Evolutionary conservation across 2,329 filamentous ascomycete genomes (phyloP).

Genomic region (Microcyclosporella mali): DNA sequence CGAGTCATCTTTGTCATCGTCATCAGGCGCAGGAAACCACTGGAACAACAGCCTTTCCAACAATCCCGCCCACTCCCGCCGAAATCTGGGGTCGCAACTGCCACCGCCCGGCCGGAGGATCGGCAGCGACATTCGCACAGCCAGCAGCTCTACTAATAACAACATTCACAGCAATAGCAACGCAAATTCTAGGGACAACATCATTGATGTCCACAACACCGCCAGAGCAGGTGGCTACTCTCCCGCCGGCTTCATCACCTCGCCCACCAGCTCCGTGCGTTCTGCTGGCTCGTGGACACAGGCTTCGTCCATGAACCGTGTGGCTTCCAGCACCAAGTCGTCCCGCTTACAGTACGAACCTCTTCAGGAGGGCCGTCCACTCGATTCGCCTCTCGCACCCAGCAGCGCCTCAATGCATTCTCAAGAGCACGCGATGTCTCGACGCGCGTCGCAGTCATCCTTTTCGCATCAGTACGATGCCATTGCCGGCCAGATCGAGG

Average conservation of each 20-base stretch:
- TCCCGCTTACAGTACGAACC: constrained; percentile 38
- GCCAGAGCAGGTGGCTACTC: constrained; percentile 66
- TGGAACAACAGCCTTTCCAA: too few relatives aligned
- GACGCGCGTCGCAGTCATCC: constrained; percentile 21
- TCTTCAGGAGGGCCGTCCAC: constrained; percentile 30
- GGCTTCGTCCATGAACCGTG: constrained; percentile 25
- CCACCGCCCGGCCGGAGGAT: constrained; percentile 5
- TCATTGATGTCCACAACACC: constrained; percentile 61
- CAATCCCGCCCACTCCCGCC: too few relatives aligned
- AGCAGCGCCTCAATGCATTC: constrained; percentile 18
- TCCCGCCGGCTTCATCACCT: constrained; percentile 61
- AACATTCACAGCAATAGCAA: constrained; percentile 40
- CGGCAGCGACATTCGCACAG: not conserved
- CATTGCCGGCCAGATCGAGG: constrained; percentile 28
- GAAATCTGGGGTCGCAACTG: constrained; percentile 11
- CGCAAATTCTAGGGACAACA: constrained; percentile 34
- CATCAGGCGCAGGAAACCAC: too few relatives aligned
- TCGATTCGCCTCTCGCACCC: constrained; percentile 31
- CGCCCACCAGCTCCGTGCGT: constrained; percentile 55
- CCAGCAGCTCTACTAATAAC: too few relatives aligned
- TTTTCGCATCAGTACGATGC: constrained; percentile 27
- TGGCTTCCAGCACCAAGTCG: constrained; percentile 36
- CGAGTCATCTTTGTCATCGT: too few relatives aligned
- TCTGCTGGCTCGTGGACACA: constrained; percentile 43
- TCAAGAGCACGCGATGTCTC: constrained; percentile 19